Conservation (phyloP, 2,329 filamentous ascomycete genomes). For the Coleophoma cylindrospora region DNA sequence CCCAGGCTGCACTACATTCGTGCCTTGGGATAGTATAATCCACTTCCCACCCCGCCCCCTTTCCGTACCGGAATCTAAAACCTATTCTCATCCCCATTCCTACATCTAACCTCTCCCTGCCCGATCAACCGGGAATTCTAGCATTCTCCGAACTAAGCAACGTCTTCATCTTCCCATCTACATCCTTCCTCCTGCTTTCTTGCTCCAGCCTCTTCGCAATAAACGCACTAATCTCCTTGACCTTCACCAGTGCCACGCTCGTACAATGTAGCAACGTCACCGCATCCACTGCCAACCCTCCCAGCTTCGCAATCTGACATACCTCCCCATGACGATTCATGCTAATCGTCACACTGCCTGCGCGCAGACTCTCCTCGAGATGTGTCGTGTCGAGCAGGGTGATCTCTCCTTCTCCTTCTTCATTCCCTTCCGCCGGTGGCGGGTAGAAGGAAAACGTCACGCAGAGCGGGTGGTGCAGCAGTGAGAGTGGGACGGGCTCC, state of each 20-base stretch:
- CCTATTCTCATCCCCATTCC: no score
- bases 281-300: slow-evolving; percentile 78
- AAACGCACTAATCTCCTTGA: slow-evolving; percentile 71
- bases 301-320: slow-evolving; percentile 69
- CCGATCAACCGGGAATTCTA: slow-evolving; percentile 34
- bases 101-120: not conserved
- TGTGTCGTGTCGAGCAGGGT: slow-evolving; percentile 68
- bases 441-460: slow-evolving; percentile 81
- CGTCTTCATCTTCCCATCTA: slow-evolving; percentile 74
- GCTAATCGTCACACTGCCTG: slow-evolving; percentile 73
- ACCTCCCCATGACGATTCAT: slow-evolving; percentile 27
- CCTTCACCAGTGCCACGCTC: slow-evolving; percentile 68
- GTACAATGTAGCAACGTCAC: slow-evolving; percentile 72
- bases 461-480: slow-evolving; percentile 89
- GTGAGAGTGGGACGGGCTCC: slow-evolving; percentile 83
- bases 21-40: no score
- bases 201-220: slow-evolving; percentile 70
- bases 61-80: no score
- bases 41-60: no score
- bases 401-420: slow-evolving; percentile 62
- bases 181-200: slow-evolving; percentile 73
- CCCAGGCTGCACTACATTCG: no score
- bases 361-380: slow-evolving; percentile 71
- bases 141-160: slow-evolving; percentile 78
- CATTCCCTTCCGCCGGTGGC: slow-evolving; percentile 34